Conservation (phyloP, 2,329 filamentous ascomycete species). For the Byssoonygena ceratinophila region DNA sequence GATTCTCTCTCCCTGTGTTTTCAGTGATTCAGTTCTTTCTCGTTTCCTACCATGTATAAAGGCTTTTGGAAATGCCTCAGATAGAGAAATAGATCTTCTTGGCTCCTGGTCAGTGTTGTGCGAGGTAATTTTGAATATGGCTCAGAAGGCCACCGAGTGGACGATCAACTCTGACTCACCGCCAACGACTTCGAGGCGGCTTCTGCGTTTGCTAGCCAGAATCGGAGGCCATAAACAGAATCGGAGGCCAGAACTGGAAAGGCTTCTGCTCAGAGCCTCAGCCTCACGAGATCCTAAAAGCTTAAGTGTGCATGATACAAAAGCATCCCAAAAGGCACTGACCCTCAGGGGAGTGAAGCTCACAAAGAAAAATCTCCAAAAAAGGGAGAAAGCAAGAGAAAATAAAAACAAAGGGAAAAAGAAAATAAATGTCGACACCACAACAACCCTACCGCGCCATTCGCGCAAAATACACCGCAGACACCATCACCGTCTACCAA, state of each 20-base stretch:
- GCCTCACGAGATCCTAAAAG: neutral
- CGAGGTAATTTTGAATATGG: neutral
- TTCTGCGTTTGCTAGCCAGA: too few species aligned
- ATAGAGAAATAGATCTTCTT: conserved; percentile 1
- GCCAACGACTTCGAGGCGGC: neutral
- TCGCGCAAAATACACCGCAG: conserved; percentile 41
- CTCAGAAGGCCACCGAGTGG: neutral
- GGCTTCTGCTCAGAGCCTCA: neutral
- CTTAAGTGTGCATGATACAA: neutral
- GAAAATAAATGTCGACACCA: neutral
- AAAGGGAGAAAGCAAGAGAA: neutral
- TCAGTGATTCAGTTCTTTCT: neutral
- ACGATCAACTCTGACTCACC: neutral
- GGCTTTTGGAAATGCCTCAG: neutral
- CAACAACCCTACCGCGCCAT: conserved; percentile 38
- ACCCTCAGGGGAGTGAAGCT: too few species aligned
- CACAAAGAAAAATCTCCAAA: neutral
- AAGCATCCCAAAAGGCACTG: neutral
- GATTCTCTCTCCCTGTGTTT: neutral
- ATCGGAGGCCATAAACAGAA: neutral
- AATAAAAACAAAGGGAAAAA: neutral
- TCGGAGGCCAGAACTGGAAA: conserved; percentile 3
- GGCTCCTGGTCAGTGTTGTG: neutral
- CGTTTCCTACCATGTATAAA: neutral
- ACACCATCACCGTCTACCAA: conserved; percentile 52